Base-by-base conservation (phyloP, 2,329 filamentous ascomycete species). In the Plectosphaerella sp. region DNA sequence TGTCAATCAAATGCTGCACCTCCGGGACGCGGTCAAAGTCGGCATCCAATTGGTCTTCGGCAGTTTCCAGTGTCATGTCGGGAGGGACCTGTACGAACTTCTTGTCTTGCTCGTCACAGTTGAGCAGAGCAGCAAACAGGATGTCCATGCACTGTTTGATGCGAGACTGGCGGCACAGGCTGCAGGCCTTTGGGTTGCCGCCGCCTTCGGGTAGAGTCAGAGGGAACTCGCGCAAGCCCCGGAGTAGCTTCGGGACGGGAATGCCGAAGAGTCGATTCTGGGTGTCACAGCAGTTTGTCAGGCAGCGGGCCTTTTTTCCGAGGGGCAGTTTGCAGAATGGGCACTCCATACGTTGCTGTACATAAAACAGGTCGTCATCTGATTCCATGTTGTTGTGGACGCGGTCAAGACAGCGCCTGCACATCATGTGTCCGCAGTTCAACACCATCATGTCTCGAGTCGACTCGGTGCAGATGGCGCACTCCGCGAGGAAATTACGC, bases 371-470 rank as follows among this genome's bases (percentile, higher is more conserved):
- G 15, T 9, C 12, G 28, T 46, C 49, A 2, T 47, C 49, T 35
- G 37, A n/a, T 45, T 53, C 48, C 39, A 22, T 22, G 22, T 22
- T 22, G 22, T 3, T 28, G 7, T 37, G 42, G 36, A 57, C 47
- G 25, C 54, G 37, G 11, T 39, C 28, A n/a, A 49, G 9, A 22
- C 55, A 57, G 3, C 43, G 45, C 8, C 25, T 28, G 51, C 55
- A 57, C 16, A 55, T 9, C 18, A 57, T 50, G 35, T 57, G 55
- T 9, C 55, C 55, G 49, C 55, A 57, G n/a, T 36, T 36, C 15
- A 57, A 42, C 35, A 57, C 45, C 36, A 47, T 53, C 20, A 15
- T 39, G 4, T 41, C 20, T n/a, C 51, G 42, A 35, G 28, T 25
- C 16, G 20, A 18, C 22, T 67, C 16, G 28, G 42, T 45, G 51